Conservation (phyloP, 1,139 yeast species). For the Meyerozyma carpophila region DNA sequence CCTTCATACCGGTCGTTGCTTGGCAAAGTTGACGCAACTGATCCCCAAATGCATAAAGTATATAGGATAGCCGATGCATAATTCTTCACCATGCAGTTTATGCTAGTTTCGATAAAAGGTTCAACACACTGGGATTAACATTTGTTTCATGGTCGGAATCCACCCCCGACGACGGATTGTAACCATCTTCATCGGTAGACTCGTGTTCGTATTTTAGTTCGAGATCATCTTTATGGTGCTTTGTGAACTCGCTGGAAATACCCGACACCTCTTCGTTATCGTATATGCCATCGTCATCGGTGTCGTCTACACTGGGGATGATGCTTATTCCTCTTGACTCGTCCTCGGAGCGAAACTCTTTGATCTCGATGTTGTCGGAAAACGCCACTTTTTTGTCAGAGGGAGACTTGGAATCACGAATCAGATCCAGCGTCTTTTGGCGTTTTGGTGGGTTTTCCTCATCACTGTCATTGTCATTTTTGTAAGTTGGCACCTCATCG, state of each 20-base stretch:
- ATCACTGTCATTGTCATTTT: slow-evolving; percentile 13
- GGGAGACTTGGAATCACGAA: slow-evolving; percentile 13
- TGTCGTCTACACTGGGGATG: slow-evolving; percentile 8
- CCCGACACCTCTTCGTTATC: slow-evolving; percentile 18
- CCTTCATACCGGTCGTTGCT: neutral
- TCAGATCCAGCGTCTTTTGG: neutral
- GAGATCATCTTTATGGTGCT: slow-evolving; percentile 9
- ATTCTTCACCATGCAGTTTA: neutral
- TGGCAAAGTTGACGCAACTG: neutral
- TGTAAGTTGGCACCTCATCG: slow-evolving; percentile 27
- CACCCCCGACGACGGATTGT: slow-evolving; percentile 3
- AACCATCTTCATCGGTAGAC: slow-evolving; percentile 2
- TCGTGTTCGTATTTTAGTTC: slow-evolving; percentile 7
- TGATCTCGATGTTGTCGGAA: slow-evolving; percentile 40
- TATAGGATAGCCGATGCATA: neutral
- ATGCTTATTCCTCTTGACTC: slow-evolving; percentile 19
- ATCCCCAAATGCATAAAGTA: neutral
- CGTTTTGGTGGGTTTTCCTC: slow-evolving; percentile 4
- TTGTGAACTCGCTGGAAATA: slow-evolving; percentile 8
- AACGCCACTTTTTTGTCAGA: slow-evolving; percentile 38
- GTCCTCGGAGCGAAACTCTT: slow-evolving; percentile 38
- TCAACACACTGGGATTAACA: slow-evolving; percentile 8
- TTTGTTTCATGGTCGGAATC: neutral
- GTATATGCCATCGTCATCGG: slow-evolving; percentile 8
- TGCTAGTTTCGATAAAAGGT: slow-evolving; percentile 10